Evolutionary conservation across 1,284 basidiomycete genomes (phyloP), one percentile per base, ranked within the genome.

Genomic region (Ceratobasidium theobromae): DNA sequence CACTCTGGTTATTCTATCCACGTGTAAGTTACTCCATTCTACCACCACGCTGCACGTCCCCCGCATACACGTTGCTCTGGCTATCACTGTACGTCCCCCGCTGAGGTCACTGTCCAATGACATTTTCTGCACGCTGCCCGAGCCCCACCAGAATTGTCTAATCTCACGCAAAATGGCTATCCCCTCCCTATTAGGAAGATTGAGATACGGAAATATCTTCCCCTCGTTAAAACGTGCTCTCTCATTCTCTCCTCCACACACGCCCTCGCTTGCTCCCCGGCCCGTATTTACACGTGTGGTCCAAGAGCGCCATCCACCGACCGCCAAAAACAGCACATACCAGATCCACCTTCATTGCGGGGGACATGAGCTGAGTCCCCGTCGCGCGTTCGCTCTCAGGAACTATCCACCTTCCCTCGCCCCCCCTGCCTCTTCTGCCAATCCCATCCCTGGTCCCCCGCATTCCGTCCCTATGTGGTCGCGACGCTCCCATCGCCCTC

Each of bases 381-480:
- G 18, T n/a, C 67, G 65, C 75, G 75, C 38, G 76, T 78, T 38
- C 35, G 8, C n/a, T n/a, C n/a, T n/a, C n/a, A n/a, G n/a, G n/a
- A n/a, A n/a, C n/a, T n/a, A n/a, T n/a, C n/a, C n/a, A n/a, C n/a
- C n/a, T n/a, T n/a, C n/a, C n/a, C n/a, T n/a, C n/a, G n/a, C n/a
- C n/a, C n/a, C n/a, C n/a, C n/a, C n/a, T n/a, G n/a, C n/a, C n/a
- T n/a, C n/a, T n/a, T n/a, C n/a, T n/a, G n/a, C n/a, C n/a, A n/a
- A n/a, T n/a, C n/a, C n/a, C n/a, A n/a, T n/a, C n/a, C n/a, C n/a
- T n/a, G n/a, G n/a, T n/a, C 16, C 35, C 35, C 35, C 35, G 35
- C 35, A 38, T n/a, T n/a, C n/a, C n/a, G n/a, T n/a, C n/a, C n/a
- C n/a, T n/a, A n/a, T n/a, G n/a, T n/a, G n/a, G n/a, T n/a, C n/a